phyloP scores from a whole-genome alignment of 306 rosid species.

The Dryas drummondii region DNA sequence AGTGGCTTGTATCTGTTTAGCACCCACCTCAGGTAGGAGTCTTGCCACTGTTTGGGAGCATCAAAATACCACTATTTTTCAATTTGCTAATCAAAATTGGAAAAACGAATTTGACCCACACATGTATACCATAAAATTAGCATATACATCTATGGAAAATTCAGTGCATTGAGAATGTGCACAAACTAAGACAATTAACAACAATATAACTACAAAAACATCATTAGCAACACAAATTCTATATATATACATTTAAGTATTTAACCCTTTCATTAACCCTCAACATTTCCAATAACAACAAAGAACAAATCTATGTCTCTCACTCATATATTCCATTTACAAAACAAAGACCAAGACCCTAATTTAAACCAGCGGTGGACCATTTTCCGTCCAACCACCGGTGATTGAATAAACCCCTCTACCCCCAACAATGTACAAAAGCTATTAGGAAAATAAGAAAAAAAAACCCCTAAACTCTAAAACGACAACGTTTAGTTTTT shows the following conservation, averaged over 20 bases:
- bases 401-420: constrained; percentile 49
- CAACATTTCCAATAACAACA: constrained; percentile 22
- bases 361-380: constrained; percentile 39
- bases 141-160: not conserved
- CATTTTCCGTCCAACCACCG: constrained; percentile 39
- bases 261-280: constrained; percentile 15
- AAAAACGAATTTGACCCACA: not conserved
- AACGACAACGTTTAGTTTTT: constrained; percentile 21
- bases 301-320: constrained; percentile 40
- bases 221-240: constrained; percentile 30
- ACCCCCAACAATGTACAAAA: constrained; percentile 52
- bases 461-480: constrained; percentile 27
- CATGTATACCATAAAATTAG: not conserved
- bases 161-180: constrained; percentile 20
- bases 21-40: not conserved
- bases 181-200: constrained; percentile 27
- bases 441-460: constrained; percentile 1
- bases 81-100: not conserved
- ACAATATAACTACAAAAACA: constrained; percentile 30
- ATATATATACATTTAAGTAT: constrained; percentile 27
- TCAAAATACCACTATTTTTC: not conserved
- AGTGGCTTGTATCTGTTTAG: no score
- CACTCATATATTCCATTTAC: constrained; percentile 62
- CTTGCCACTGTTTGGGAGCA: not conserved
- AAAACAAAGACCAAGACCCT: constrained; percentile 59